Percentiles rank a stretch among this genome's conserved stretches.
Conservation (phyloP, 2,329 filamentous ascomycete species). For the Ramichloridium luteum region DNA sequence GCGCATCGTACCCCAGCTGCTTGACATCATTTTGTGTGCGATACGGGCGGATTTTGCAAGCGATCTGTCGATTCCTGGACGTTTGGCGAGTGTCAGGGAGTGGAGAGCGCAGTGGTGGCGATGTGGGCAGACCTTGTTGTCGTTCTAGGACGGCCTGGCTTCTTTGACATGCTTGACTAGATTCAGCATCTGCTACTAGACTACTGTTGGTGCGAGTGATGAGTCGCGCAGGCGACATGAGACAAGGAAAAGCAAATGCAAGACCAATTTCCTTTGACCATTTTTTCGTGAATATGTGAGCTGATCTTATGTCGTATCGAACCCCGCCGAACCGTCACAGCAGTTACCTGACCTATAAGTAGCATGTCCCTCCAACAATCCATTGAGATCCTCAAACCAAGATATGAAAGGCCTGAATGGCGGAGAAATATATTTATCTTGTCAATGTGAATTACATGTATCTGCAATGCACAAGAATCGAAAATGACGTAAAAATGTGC, state of each 20-base stretch:
- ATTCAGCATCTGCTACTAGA: constrained; percentile 17
- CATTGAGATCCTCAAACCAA: too few species aligned
- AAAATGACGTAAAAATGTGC: too few species aligned
- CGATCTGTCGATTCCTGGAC: constrained; percentile 6
- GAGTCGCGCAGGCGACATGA: constrained; percentile 14
- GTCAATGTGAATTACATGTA: too few species aligned
- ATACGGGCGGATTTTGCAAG: constrained; percentile 7
- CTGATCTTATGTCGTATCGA: too few species aligned
- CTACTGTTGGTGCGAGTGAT: constrained; percentile 15
- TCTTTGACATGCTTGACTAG: constrained; percentile 14
- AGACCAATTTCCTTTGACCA: constrained; percentile 8
- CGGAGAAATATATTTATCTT: too few species aligned
- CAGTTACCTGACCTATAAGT: too few species aligned
- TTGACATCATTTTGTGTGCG: constrained; percentile 13
- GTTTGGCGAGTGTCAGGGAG: too few species aligned
- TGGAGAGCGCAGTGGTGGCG: not conserved
- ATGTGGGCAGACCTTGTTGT: not conserved
- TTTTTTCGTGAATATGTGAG: not conserved
- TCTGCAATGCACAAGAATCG: too few species aligned
- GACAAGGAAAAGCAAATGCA: constrained; percentile 15
- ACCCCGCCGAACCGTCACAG: too few species aligned
- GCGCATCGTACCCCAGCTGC: constrained; percentile 23
- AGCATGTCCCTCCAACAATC: too few species aligned
- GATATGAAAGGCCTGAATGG: too few species aligned
- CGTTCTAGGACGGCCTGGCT: not conserved